Base-by-base conservation (phyloP, 345 rosid genomes). In the Acer campestre region DNA sequence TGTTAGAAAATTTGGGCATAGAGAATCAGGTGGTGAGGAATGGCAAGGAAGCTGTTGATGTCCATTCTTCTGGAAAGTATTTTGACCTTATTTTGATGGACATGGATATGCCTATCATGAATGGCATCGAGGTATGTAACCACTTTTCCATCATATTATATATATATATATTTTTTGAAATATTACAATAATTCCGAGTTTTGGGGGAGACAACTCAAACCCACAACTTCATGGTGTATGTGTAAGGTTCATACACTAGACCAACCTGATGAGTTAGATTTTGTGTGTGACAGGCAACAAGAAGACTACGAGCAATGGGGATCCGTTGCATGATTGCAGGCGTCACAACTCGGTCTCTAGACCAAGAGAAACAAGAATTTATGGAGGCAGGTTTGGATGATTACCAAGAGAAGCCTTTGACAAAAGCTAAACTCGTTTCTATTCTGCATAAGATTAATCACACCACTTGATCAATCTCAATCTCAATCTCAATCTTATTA, bases 61-160 rank as follows among this genome's bases (percentile, higher is more conserved):
- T 83, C 27, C 89, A 91, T 70, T 81, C 73, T 35, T 83, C 92
- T 0, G 98, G 98, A 14, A 82, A 78, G 66, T 76, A 44, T 38
- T 94, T 93, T 71, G 92, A 94, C 77, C 88, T 94, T 63, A 93
- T 94, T 73, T 83, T 94, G 58, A 94, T 94, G 98, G 98, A 94
- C 62, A 82, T 82, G 86, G 98, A 94, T 31, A 95, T 95, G 98
- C 98, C 98, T 7, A 13, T 91, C 78, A 89, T 93, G 97, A 88
- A 93, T 59, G 98, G 98, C 77, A 81, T 90, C 51, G 85, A 90
- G 97, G 98, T 92, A 86, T 4, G 31, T 29, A 29, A 29, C 31
- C 31, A 29, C 31, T 29, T 29, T 29, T 29, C 31, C 31, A 29
- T 29, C 3, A 29, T 29, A 29, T 29, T 29, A 29, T 29, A 29